Evolutionary conservation across 1,284 basidiomycete genomes (phyloP).

Genomic region (Cryptococcus hybrid): DNA sequence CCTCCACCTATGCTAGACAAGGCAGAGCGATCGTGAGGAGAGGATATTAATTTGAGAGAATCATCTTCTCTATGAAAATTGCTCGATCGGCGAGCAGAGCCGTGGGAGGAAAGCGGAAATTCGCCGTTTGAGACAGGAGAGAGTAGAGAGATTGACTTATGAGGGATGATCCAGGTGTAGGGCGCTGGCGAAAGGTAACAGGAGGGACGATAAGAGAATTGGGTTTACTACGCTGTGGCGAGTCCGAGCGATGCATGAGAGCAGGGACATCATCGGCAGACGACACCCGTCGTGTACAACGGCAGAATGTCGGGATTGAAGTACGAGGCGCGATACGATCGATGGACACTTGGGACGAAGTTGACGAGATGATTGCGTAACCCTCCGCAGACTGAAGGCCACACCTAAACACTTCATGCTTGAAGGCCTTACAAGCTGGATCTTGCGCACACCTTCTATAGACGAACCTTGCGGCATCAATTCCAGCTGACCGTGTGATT

Average conservation of each 20-base stretch:
- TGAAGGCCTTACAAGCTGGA: conserved; percentile 19
- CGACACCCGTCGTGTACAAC: conserved; percentile 17
- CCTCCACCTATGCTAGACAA: not conserved
- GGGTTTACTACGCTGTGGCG: not conserved
- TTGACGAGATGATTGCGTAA: conserved; percentile 35
- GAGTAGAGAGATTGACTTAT: conserved; percentile 23
- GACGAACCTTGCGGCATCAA: conserved; percentile 3
- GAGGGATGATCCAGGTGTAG: conserved; percentile 23
- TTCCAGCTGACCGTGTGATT: conserved; percentile 14
- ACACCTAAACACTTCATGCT: conserved; percentile 31
- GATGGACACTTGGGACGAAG: conserved; percentile 24
- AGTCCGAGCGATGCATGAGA: not conserved
- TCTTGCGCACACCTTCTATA: conserved; percentile 8
- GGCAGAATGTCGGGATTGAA: conserved; percentile 16
- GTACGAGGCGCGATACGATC: conserved; percentile 27
- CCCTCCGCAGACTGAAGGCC: conserved; percentile 23
- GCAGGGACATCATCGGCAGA: not conserved
- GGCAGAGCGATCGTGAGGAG: not conserved
- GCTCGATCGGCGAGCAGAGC: conserved; percentile 32
- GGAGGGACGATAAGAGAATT: conserved; percentile 22
- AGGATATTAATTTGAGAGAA: conserved; percentile 1
- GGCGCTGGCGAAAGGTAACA: conserved; percentile 4
- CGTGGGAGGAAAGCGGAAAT: conserved; percentile 41
- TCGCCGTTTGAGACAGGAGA: conserved; percentile 34
- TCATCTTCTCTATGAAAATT: conserved; percentile 22